These are phyloP conservation scores for Pelagophyceae sp. DNA, from an alignment of 352 stramenopile species.

Conservation along the genomic window DNA sequence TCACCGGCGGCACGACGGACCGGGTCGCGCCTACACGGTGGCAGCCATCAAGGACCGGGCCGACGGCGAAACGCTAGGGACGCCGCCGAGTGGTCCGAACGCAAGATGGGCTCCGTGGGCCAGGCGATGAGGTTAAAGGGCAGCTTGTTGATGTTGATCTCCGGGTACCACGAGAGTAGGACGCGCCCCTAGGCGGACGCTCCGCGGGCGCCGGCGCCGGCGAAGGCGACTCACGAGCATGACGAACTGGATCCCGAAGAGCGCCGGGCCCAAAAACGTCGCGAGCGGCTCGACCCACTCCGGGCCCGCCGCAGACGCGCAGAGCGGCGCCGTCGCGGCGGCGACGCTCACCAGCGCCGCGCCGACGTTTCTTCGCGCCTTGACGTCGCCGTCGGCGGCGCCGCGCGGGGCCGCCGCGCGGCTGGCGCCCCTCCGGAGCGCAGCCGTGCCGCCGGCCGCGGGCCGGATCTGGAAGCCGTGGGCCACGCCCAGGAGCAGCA, in stretches of 20 bases:
- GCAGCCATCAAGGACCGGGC: background rate
- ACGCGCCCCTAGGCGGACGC: background rate
- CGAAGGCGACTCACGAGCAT: too few species aligned
- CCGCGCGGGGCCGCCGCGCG: too few species aligned
- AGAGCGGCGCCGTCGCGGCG: background rate
- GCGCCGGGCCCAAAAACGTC: background rate
- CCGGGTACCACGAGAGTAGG: conserved; percentile 30
- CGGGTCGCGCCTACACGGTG: conserved; percentile 17
- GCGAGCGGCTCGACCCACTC: conserved; percentile 15
- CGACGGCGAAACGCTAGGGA: background rate
- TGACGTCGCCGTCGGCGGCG: background rate
- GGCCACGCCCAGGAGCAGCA: background rate
- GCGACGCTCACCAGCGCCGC: background rate
- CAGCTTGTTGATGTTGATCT: conserved; percentile 38
- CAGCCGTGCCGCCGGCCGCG: too few species aligned
- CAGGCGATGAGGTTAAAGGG: conserved; percentile 36
- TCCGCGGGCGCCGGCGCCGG: too few species aligned
- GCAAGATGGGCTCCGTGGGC: conserved; percentile 38
- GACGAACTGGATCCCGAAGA: conserved; percentile 21
- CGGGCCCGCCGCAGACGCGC: background rate
- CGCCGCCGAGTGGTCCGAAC: too few species aligned
- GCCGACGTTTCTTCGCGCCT: background rate
- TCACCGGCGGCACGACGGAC: conserved; percentile 31
- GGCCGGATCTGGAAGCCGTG: background rate
- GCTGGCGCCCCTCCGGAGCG: too few species aligned